Conservation (phyloP, 2,329 filamentous ascomycete species). For the Phaeosphaeriaceae sp. region DNA sequence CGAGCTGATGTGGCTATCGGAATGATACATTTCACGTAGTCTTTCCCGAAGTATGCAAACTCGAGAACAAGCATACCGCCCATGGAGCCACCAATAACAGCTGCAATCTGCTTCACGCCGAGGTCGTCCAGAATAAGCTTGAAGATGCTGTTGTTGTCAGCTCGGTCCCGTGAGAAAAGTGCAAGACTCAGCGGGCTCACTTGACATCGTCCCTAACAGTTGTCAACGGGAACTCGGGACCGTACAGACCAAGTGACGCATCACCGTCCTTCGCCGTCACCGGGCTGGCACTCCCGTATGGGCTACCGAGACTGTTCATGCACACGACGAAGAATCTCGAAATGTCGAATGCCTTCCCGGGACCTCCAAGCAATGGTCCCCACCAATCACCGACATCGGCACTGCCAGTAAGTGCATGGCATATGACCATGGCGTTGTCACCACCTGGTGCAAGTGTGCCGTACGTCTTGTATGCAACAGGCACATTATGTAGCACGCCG, state of each 20-base stretch:
- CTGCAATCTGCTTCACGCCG: slow-evolving; percentile 78
- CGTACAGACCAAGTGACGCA: slow-evolving; percentile 76
- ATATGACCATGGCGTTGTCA: slow-evolving; percentile 73
- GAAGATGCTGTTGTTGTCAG: slow-evolving; percentile 66
- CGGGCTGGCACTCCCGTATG: slow-evolving; percentile 86
- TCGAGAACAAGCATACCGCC: slow-evolving; percentile 91
- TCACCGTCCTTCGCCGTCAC: slow-evolving; percentile 89
- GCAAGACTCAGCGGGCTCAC: slow-evolving; percentile 58
- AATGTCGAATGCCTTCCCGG: slow-evolving; percentile 80
- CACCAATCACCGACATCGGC: slow-evolving; percentile 89
- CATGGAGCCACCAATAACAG: slow-evolving; percentile 83
- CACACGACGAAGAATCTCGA: slow-evolving; percentile 86
- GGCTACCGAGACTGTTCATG: slow-evolving; percentile 84
- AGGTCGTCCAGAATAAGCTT: slow-evolving; percentile 81
- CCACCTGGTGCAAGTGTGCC: slow-evolving; percentile 62
- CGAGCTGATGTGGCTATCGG: slow-evolving; percentile 85
- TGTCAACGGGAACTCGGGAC: slow-evolving; percentile 94
- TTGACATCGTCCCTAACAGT: slow-evolving; percentile 96
- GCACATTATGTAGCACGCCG: slow-evolving; percentile 77
- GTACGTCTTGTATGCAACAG: slow-evolving; percentile 69
- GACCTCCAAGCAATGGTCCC: slow-evolving; percentile 80
- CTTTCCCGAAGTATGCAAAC: slow-evolving; percentile 88
- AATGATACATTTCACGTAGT: slow-evolving; percentile 81
- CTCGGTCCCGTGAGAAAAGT: not conserved
- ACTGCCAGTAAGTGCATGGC: slow-evolving; percentile 84